These are phyloP conservation scores for Lycium barbarum DNA, from an alignment of 257 asterid species.

Conservation along the genomic window DNA sequence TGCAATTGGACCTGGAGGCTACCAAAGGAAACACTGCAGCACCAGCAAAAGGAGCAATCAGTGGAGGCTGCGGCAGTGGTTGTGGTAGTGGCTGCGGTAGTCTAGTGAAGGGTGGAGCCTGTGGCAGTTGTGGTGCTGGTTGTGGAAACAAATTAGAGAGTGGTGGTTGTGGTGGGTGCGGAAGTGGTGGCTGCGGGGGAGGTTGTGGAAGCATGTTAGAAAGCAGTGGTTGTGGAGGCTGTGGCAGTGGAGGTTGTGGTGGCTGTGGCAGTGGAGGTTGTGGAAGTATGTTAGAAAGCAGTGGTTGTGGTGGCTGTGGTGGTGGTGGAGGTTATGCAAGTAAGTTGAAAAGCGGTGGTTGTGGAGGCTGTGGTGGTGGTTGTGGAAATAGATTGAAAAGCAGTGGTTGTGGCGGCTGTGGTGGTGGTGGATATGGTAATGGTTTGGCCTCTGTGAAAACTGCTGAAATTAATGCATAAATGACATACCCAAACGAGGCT, in stretches of 20 bases:
- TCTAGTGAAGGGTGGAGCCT: constrained; percentile 33
- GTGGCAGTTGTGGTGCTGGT: constrained; percentile 42
- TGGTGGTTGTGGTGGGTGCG: constrained; percentile 24
- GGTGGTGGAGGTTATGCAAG: background rate
- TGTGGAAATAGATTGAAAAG: background rate
- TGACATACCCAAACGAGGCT: constrained; percentile 14
- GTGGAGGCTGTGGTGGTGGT: constrained; percentile 8
- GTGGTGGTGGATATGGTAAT: background rate
- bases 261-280: background rate
- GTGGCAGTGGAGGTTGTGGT: background rate
- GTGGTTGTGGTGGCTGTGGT: background rate
- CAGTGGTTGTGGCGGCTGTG: background rate
- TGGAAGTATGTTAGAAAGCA: background rate
- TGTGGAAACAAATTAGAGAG: background rate
- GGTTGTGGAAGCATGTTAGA: background rate
- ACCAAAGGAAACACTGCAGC: constrained; percentile 38
- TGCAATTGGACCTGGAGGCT: constrained; percentile 36
- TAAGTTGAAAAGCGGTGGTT: too few relatives aligned
- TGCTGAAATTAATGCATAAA: constrained; percentile 7
- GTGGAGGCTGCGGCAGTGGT: constrained; percentile 39
- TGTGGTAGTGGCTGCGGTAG: background rate
- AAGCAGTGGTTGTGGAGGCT: background rate
- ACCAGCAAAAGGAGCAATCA: constrained; percentile 41
- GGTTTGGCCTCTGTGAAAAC: constrained; percentile 13
- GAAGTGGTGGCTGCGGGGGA: background rate